Conservation (phyloP, 345 rosid genomes). For the Gossypium turneri region DNA sequence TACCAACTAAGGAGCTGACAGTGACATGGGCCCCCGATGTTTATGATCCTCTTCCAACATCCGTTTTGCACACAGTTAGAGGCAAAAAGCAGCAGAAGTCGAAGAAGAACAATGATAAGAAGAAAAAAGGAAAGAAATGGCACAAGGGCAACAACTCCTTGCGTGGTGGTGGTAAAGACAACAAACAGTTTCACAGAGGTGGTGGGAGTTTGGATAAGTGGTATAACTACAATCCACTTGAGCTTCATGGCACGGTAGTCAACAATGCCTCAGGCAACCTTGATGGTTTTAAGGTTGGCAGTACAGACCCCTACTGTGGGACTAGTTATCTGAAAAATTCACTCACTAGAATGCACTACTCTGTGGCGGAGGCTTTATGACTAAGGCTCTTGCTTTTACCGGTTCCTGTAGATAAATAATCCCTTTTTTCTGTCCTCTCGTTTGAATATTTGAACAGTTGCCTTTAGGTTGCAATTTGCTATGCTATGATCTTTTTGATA, state of each 20-base stretch:
- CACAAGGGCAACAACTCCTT: slow-evolving; percentile 52
- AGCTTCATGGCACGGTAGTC: slow-evolving; percentile 17
- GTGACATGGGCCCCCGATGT: slow-evolving; percentile 91
- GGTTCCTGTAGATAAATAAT: slow-evolving; percentile 37
- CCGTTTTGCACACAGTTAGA: slow-evolving; percentile 55
- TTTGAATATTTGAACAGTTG: neutral
- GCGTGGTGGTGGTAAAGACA: slow-evolving; percentile 50
- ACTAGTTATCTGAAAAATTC: slow-evolving; percentile 54
- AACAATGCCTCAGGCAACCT: slow-evolving; percentile 15
- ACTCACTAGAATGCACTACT: slow-evolving; percentile 34
- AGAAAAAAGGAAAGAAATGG: slow-evolving; percentile 72
- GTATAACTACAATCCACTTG: slow-evolving; percentile 21
- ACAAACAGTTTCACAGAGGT: slow-evolving; percentile 53
- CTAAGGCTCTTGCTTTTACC: neutral
- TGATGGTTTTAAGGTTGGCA: slow-evolving; percentile 29
- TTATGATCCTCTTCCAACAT: slow-evolving; percentile 79
- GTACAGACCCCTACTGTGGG: slow-evolving; percentile 56
- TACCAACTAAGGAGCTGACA: slow-evolving; percentile 34
- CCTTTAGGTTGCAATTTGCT: neutral
- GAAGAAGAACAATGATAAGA: slow-evolving; percentile 46
- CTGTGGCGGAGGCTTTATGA: slow-evolving; percentile 58
- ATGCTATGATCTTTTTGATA: neutral
- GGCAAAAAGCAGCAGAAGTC: slow-evolving; percentile 51
- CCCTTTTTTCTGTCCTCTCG: neutral
- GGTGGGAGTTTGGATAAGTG: slow-evolving; percentile 24